These are phyloP conservation scores for Pyrenophora graminea DNA, from an alignment of 2,329 filamentous ascomycete species.

Conservation along the genomic window DNA sequence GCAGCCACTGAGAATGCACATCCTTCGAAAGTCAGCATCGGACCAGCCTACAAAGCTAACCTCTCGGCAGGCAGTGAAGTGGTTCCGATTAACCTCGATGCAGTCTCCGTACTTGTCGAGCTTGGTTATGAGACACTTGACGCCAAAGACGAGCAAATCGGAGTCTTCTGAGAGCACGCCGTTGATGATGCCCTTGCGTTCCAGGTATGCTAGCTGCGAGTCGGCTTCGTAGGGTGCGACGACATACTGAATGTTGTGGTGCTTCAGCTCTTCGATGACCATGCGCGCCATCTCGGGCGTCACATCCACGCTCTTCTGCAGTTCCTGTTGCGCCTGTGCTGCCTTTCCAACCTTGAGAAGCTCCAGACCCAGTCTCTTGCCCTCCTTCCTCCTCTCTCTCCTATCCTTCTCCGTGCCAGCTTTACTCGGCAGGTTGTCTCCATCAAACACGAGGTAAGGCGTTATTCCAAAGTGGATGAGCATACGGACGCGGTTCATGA, in stretches of 20 bases:
- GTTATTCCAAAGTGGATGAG: constrained; percentile 88
- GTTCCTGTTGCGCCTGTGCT: constrained; percentile 78
- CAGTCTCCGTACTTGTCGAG: constrained; percentile 92
- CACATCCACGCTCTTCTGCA: constrained; percentile 94
- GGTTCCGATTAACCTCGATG: constrained; percentile 84
- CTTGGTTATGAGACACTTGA: constrained; percentile 88
- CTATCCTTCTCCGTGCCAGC: constrained; percentile 81
- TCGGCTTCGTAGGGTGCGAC: constrained; percentile 98
- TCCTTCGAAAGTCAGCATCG: constrained; percentile 85
- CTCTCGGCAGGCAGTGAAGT: constrained; percentile 87
- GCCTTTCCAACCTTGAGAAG: constrained; percentile 80
- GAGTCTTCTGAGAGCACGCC: constrained; percentile 97
- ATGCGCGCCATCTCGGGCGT: constrained; percentile 94
- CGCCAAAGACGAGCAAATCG: constrained; percentile 92
- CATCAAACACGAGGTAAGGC: constrained; percentile 96
- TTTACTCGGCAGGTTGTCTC: constrained; percentile 93
- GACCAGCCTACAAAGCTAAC: constrained; percentile 90
- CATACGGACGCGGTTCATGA: constrained; percentile 90
- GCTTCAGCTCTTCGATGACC: constrained; percentile 89
- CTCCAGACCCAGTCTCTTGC: constrained; percentile 74
- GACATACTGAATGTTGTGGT: constrained; percentile 77
- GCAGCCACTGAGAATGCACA: constrained; percentile 96
- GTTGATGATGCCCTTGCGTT: constrained; percentile 78
- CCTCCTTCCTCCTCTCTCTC: constrained; percentile 74
- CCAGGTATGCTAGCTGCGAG: constrained; percentile 92